Percentiles rank a stretch among this genome's conserved stretches.
Conservation (phyloP, 1,139 yeast genomes). For the Waltiozyma solani region DNA sequence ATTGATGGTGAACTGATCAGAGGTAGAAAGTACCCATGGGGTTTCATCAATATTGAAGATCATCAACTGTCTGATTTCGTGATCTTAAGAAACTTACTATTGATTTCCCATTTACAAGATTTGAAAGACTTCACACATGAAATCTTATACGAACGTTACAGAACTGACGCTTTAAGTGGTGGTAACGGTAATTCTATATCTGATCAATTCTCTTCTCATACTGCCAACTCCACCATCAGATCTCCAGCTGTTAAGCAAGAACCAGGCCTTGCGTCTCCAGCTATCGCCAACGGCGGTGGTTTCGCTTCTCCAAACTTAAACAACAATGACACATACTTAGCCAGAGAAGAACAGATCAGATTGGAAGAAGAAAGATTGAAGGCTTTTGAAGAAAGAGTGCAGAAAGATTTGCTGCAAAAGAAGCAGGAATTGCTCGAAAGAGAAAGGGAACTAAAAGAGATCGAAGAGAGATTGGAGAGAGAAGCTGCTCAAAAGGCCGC, state of each 20-base stretch:
- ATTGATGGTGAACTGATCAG: slow-evolving; percentile 53
- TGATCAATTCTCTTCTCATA: slow-evolving; percentile 12
- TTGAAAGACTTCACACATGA: slow-evolving; percentile 91
- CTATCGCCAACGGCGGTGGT: neutral
- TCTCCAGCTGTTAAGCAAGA: slow-evolving; percentile 16
- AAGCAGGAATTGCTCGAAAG: slow-evolving; percentile 78
- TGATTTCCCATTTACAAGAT: slow-evolving; percentile 91
- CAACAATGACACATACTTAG: slow-evolving; percentile 38
- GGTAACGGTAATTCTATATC: slow-evolving; percentile 26
- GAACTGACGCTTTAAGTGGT: slow-evolving; percentile 79
- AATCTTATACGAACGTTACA: slow-evolving; percentile 80
- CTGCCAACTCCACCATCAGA: slow-evolving; percentile 9
- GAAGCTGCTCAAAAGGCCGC: slow-evolving; percentile 25
- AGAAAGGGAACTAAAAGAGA: slow-evolving; percentile 78
- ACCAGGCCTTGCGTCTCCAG: slow-evolving; percentile 10
- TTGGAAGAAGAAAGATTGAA: slow-evolving; percentile 71
- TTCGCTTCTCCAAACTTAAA: slow-evolving; percentile 13
- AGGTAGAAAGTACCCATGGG: slow-evolving; percentile 94
- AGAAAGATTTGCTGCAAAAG: slow-evolving; percentile 77
- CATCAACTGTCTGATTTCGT: slow-evolving; percentile 77
- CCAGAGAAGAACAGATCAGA: slow-evolving; percentile 73
- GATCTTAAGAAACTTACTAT: slow-evolving; percentile 69
- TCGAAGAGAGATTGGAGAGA: slow-evolving; percentile 62
- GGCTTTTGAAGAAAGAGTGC: slow-evolving; percentile 81
- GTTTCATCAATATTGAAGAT: slow-evolving; percentile 80